Evolutionary conservation across 768 basidiomycete genomes (phyloP), one percentile per base, ranked within the genome.

Genomic region (Collybiopsis luxurians): DNA sequence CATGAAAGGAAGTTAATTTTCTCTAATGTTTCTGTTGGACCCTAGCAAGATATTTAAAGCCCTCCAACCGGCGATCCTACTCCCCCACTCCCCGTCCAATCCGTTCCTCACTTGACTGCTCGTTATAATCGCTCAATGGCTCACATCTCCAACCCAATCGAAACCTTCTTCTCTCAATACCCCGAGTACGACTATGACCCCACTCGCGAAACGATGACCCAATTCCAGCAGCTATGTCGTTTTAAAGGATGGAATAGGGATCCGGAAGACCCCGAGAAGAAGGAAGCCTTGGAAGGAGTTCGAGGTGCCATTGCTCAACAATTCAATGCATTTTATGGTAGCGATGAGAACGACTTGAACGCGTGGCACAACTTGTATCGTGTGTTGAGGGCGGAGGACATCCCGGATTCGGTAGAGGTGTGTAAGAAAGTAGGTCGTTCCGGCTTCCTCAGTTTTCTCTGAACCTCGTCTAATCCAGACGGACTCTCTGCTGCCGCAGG

Each of bases 221-320:
- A 58, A 34, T 58, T 58, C 17, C 44, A 38, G 51, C 12, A 0
- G 6, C 36, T 58, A 12, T 51, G 48, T 19, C n/a, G 42, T 36
- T 4, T 19, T 5, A 17, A 28, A 11, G 52, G 57, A 21, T 58
- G n/a, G n/a, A n/a, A n/a, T n/a, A n/a, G 57, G 57, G 40, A 28
- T 11, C 27, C 13, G 3, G 24, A 44, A 2, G 24, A 28, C 36
- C 9, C 24, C 10, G 52, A 51, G 13, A 15, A 42, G 42, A 30
- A 23, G 15, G 21, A 53, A 38, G 51, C 57, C 7, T 36, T 58
- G 3, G 57, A 13, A 15, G 42, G 36, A 4, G 23, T 58, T 15
- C 57, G 57, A n/a, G 23, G 54, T 26, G 57, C 57, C 27, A 58
- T 58, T 19, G 57, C 57, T 11, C 36, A 27, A 12, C 52, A 54